Evolutionary conservation across 768 basidiomycete species (phyloP), one percentile per base, ranked within the genome.

Genomic region (Clitopilus hobsonii): DNA sequence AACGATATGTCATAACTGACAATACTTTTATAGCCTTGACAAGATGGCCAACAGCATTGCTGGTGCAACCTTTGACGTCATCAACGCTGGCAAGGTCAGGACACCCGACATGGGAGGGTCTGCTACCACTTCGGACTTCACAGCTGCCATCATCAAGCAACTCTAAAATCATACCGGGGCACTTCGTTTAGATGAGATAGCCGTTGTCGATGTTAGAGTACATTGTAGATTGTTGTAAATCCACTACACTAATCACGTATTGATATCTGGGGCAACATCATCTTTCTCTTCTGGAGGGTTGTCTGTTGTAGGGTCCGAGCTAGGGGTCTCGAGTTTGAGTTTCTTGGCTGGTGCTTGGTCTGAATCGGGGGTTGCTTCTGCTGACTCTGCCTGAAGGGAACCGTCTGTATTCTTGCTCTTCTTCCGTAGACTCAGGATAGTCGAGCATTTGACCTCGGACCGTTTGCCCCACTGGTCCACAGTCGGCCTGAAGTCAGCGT

Each of bases 71-170:
- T 96, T 98, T 72, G 86, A 89, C 61, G 93, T 98, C 61, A 91
- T 98, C 65, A 86, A 90, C 67, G 83, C 82, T 55, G 89, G 88
- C 61, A 88, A 91, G 69, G 83, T 96, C 68, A 83, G 89, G 69
- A 99, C 96, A 27, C 87, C 91, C 56, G 96, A 99, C 65, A 91
- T 98, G 89, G 90, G 90, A 56, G 92, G 94, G 54, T 85, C 88
- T 58, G 83, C 92, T 45, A 91, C 89, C 25, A 99, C 96, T 55
- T 92, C 91, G 25, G 96, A 98, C 65, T 94, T 99, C 76, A 99
- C 97, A 32, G 77, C 86, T 49, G 95, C 90, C 45, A 81, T 99
- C 68, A 94, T 98, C 74, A 83, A 88, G 72, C 87, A 86, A 69
- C 74, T 92, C 63, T 84, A 71, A 66, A 45, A 20, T n/a, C 32